Conservation (phyloP, 768 basidiomycete genomes). For the Lactarius indigo region DNA sequence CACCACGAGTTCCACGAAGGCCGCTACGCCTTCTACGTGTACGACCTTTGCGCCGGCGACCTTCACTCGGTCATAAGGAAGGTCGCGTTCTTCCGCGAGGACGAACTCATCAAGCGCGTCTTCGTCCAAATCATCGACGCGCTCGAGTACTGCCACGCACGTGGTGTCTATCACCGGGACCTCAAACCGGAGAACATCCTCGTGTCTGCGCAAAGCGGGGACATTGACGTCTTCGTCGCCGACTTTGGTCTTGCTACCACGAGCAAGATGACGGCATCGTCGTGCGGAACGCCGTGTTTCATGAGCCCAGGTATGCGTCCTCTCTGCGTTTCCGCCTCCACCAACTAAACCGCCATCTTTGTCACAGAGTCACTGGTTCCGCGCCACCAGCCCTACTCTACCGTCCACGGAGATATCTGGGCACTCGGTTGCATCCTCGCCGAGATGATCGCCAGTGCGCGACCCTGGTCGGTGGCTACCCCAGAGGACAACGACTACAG, state of each 20-base stretch:
- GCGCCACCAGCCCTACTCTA: neutral
- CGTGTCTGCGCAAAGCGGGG: neutral
- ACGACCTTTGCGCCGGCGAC: slow-evolving; percentile 6
- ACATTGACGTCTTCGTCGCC: neutral
- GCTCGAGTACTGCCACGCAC: slow-evolving; percentile 8
- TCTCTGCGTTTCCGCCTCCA: neutral
- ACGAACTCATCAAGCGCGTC: slow-evolving; percentile 1
- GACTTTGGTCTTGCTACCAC: slow-evolving; percentile 2
- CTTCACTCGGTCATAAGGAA: slow-evolving; percentile 1
- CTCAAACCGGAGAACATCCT: neutral
- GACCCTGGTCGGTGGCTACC: neutral
- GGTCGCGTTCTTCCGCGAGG: slow-evolving; percentile 2
- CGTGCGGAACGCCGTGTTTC: slow-evolving; percentile 3
- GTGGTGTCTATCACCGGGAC: neutral
- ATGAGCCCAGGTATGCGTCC: slow-evolving; percentile 8
- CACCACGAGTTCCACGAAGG: slow-evolving; percentile 82
- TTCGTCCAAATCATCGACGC: slow-evolving; percentile 9
- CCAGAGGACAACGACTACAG: slow-evolving; percentile 2
- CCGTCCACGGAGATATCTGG: slow-evolving; percentile 6
- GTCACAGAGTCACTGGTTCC: neutral
- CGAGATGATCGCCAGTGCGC: slow-evolving; percentile 1
- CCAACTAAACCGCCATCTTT: neutral
- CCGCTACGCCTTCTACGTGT: slow-evolving; percentile 45
- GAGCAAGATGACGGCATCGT: neutral
- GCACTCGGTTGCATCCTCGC: slow-evolving; percentile 12